Conservation (phyloP, 352 stramenopile genomes). For the Globisporangium acanthophoron region DNA sequence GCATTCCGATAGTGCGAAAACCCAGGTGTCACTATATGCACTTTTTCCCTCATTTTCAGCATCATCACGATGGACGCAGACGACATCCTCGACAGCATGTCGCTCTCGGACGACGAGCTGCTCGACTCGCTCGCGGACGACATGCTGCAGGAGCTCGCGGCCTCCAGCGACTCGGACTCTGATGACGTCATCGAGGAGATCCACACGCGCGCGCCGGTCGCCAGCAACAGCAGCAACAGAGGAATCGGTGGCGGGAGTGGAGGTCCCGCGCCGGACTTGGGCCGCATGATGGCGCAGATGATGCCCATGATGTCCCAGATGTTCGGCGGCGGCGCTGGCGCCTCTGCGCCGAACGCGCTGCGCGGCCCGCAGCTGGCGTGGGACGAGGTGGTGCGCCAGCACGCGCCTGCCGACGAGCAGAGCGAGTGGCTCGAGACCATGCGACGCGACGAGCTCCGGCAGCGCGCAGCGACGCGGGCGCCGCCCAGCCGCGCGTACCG, state of each 20-base stretch:
- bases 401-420: slow-evolving; percentile 50
- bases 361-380: slow-evolving; percentile 24
- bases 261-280: slow-evolving; percentile 41
- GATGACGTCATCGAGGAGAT: slow-evolving; percentile 14
- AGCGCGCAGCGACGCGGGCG: slow-evolving; percentile 26
- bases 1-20: no score
- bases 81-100: slow-evolving; percentile 79
- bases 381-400: slow-evolving; percentile 64
- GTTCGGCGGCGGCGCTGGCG: slow-evolving; percentile 34
- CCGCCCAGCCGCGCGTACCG: slow-evolving; percentile 65
- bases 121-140: slow-evolving; percentile 76
- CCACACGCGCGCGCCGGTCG: slow-evolving; percentile 19
- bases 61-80: slow-evolving; percentile 36
- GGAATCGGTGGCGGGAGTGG: no score
- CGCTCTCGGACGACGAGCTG: slow-evolving; percentile 83
- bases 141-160: slow-evolving; percentile 71
- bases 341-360: slow-evolving; percentile 16
- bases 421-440: slow-evolving; percentile 68
- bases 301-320: slow-evolving; percentile 87
- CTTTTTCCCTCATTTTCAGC: background rate
- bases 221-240: background rate
- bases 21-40: no score
- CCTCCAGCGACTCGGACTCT: slow-evolving; percentile 10
- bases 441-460: slow-evolving; percentile 39
- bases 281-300: slow-evolving; percentile 85